phyloP scores from a whole-genome alignment of 352 stramenopile genomes.

The Globisporangium paddicum region DNA sequence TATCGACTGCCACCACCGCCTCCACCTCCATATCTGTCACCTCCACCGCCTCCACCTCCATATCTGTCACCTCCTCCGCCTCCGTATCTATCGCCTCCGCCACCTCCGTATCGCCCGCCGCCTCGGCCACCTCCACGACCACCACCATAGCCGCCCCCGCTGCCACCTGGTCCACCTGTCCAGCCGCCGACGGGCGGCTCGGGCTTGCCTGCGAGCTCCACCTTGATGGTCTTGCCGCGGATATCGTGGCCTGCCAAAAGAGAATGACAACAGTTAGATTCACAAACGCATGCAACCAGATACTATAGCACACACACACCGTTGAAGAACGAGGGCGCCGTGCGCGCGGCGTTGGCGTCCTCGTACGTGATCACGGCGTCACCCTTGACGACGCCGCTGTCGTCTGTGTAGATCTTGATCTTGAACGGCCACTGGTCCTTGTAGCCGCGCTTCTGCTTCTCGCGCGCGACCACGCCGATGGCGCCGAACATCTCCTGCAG shows the following conservation, averaged over 20 bases:
- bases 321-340: slow-evolving; percentile 82
- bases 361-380: slow-evolving; percentile 85
- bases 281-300: not conserved
- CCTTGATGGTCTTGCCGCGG: slow-evolving; percentile 80
- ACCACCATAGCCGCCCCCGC: slow-evolving; percentile 29
- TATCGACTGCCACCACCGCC: slow-evolving; percentile 26
- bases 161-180: slow-evolving; percentile 39
- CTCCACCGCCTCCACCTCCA: too few species aligned
- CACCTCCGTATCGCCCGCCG: slow-evolving; percentile 39
- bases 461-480: slow-evolving; percentile 71
- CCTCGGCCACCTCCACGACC: slow-evolving; percentile 31
- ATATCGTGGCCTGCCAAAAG: slow-evolving; percentile 49
- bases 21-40: too few species aligned
- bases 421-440: slow-evolving; percentile 90
- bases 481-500: slow-evolving; percentile 84
- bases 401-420: slow-evolving; percentile 87
- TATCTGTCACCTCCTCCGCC: too few species aligned
- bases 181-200: slow-evolving; percentile 75
- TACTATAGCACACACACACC: slow-evolving; percentile 21
- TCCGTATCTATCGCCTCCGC: too few species aligned
- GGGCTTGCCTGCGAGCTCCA: slow-evolving; percentile 78
- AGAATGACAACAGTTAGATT: not conserved
- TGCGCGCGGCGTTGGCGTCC: slow-evolving; percentile 76
- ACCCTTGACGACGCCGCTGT: slow-evolving; percentile 64
- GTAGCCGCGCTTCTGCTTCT: slow-evolving; percentile 86